Evolutionary conservation across 1,139 yeast genomes (phyloP).

Genomic region (Hyphopichia pseudoburtonii): DNA sequence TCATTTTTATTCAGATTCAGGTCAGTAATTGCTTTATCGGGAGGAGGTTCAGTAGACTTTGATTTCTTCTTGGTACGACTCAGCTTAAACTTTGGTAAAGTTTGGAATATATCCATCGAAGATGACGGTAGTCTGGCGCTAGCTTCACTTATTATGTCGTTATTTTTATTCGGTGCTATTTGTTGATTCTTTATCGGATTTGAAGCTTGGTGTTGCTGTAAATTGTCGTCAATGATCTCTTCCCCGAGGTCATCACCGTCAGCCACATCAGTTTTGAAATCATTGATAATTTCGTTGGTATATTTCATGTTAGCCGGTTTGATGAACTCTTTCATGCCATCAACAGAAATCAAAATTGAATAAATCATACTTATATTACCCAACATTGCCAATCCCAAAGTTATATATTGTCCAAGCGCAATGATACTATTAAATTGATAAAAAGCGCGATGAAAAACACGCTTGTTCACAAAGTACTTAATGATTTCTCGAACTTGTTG

Average conservation of each 20-base stretch:
- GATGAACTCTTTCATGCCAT: conserved; percentile 12
- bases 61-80: neutral
- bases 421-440: conserved; percentile 66
- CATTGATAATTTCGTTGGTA: neutral
- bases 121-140: too few relatives aligned
- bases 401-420: conserved; percentile 75
- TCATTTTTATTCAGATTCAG: too few relatives aligned
- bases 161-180: too few relatives aligned
- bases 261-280: neutral
- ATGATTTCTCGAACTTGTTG: conserved; percentile 23
- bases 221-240: too few relatives aligned
- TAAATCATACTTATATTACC: conserved; percentile 56
- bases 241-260: conserved; percentile 27
- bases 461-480: conserved; percentile 32
- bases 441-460: conserved; percentile 51
- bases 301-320: neutral
- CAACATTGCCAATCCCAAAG: conserved; percentile 68
- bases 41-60: too few relatives aligned
- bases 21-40: too few relatives aligned
- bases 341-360: conserved; percentile 25
- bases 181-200: too few relatives aligned
- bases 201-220: too few relatives aligned
- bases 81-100: conserved; percentile 1
- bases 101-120: neutral
- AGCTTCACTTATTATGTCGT: too few relatives aligned